Evolutionary conservation across 371 early-diverging fungal genomes (phyloP).

Genomic region (Mortierella sp.): DNA sequence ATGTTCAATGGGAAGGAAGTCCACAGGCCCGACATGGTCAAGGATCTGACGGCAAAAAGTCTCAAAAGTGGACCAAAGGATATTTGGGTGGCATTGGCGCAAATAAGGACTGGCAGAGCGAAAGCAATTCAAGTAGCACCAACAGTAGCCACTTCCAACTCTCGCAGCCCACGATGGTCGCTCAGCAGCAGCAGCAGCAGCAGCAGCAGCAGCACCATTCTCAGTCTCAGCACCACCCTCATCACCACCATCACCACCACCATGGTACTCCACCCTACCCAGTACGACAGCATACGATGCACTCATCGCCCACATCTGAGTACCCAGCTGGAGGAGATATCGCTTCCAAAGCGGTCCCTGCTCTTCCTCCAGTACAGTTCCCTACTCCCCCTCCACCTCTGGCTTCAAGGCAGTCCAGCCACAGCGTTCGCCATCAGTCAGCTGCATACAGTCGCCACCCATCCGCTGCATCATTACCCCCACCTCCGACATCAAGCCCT

Average conservation of each 20-base stretch:
- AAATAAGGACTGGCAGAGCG: conserved; percentile 27
- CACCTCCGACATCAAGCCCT: conserved; percentile 25
- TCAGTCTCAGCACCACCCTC: not conserved
- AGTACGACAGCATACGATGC: not conserved
- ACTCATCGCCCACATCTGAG: not conserved
- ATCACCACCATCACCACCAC: conserved; percentile 16
- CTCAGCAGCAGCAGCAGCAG: not conserved
- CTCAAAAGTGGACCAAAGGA: conserved; percentile 28
- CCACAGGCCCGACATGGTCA: too few relatives aligned
- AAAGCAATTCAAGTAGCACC: conserved; percentile 41
- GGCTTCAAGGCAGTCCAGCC: conserved; percentile 27
- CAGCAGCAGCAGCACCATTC: conserved; percentile 20
- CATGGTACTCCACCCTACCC: not conserved
- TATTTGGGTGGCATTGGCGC: conserved; percentile 15
- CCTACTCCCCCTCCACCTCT: conserved; percentile 40
- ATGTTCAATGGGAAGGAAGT: too few relatives aligned
- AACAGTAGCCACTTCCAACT: conserved; percentile 43
- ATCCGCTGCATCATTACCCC: conserved; percentile 13
- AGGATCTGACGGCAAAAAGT: too few relatives aligned
- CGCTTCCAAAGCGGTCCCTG: not conserved
- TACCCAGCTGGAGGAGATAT: not conserved
- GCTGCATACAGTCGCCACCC: conserved; percentile 17
- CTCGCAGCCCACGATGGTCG: conserved; percentile 11
- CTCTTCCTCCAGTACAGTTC: conserved; percentile 24
- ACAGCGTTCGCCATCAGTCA: conserved; percentile 19